A percentile compares a stretch with the other conserved stretches of the same genome.
phyloP scores from a whole-genome alignment of 441 rosid species.

The Croton laevigatus region DNA sequence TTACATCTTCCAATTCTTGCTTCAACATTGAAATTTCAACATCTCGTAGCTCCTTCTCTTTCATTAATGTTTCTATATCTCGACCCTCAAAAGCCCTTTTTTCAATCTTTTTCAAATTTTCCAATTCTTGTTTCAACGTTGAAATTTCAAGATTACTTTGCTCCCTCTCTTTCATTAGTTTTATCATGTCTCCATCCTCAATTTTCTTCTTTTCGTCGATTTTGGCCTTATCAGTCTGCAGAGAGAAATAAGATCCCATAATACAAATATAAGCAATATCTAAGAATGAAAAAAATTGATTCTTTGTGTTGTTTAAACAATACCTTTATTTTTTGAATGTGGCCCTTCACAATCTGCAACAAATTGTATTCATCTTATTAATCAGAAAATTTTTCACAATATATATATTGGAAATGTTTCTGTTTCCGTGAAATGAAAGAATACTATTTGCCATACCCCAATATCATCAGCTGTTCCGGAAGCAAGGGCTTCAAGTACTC shows the following conservation, averaged over 20 bases:
- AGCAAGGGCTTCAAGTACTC: constrained; percentile 87
- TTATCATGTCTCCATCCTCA: constrained; percentile 39
- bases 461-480: constrained; percentile 59
- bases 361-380: constrained; percentile 16
- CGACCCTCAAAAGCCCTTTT: constrained; percentile 25
- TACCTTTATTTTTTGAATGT: constrained; percentile 60
- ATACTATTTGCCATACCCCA: constrained; percentile 43
- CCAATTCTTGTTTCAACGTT: constrained; percentile 48
- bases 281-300: neutral
- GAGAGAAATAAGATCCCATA: constrained; percentile 11
- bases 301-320: constrained; percentile 14
- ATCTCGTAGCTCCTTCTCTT: constrained; percentile 41
- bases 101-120: constrained; percentile 37
- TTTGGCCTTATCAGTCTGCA: constrained; percentile 51
- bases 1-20: constrained; percentile 44
- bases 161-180: constrained; percentile 43
- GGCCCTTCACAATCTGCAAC: constrained; percentile 43
- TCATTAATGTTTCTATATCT: constrained; percentile 34
- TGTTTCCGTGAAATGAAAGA: neutral
- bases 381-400: constrained; percentile 1
- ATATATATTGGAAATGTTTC: neutral
- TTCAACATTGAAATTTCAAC: constrained; percentile 41
- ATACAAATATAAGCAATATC: constrained; percentile 4
- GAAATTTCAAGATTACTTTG: constrained; percentile 35
- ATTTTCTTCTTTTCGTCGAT: constrained; percentile 49